phyloP scores from a whole-genome alignment of 2,329 filamentous ascomycete species.

The Periglandula ipomoeae region DNA sequence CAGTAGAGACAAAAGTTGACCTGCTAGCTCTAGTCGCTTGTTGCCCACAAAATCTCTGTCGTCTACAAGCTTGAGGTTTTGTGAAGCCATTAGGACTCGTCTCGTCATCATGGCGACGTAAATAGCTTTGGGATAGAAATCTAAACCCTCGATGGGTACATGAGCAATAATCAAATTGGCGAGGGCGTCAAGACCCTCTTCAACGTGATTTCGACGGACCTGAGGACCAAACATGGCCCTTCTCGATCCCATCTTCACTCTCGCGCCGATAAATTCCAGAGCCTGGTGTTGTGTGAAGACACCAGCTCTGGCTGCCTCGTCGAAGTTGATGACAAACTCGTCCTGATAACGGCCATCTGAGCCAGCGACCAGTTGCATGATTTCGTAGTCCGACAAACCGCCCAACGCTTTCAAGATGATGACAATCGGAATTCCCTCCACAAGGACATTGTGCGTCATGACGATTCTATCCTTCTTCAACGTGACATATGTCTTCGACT shows the following conservation, averaged over 20 bases:
- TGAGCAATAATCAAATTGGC: conserved; percentile 92
- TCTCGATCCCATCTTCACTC: conserved; percentile 78
- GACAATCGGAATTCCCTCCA: conserved; percentile 90
- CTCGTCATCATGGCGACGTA: conserved; percentile 97
- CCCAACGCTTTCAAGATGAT: conserved; percentile 90
- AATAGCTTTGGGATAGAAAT: conserved; percentile 94
- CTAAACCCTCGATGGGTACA: conserved; percentile 80
- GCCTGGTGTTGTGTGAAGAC: conserved; percentile 94
- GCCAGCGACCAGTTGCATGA: conserved; percentile 82
- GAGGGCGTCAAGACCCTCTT: conserved; percentile 87
- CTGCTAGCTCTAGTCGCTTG: conserved; percentile 89
- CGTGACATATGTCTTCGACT: conserved; percentile 94
- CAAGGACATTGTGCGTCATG: conserved; percentile 85
- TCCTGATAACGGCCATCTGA: conserved; percentile 86
- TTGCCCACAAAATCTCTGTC: conserved; percentile 98
- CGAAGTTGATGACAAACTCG: conserved; percentile 90
- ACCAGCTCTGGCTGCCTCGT: conserved; percentile 74
- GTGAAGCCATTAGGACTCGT: conserved; percentile 88
- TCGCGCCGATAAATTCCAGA: conserved; percentile 78
- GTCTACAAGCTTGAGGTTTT: conserved; percentile 82
- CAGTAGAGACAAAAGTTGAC: conserved; percentile 83
- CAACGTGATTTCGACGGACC: conserved; percentile 67
- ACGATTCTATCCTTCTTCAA: conserved; percentile 88
- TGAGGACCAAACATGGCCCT: conserved; percentile 45
- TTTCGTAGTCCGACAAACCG: conserved; percentile 89